Base-by-base conservation (phyloP, 305 asterid species). In the Caryopteris hybrid region DNA sequence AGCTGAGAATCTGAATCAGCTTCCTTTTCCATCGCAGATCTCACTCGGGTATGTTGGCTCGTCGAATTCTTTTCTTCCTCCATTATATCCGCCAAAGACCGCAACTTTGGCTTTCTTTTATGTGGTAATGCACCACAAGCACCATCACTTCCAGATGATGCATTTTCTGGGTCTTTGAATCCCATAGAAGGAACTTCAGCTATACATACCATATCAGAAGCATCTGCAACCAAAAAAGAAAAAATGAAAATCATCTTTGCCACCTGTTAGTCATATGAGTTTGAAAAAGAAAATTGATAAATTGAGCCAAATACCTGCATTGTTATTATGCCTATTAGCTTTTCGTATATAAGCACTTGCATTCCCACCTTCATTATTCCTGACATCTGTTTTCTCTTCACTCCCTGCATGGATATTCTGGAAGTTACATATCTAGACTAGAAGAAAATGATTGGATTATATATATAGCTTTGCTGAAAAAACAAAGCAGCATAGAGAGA, bases 31-130 rank as follows among this genome's bases (percentile, higher is more conserved):
- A n/a, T n/a, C n/a, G n/a, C n/a, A n/a, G n/a, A n/a, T n/a, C n/a
- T n/a, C n/a, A n/a, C n/a, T n/a, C n/a, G n/a, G n/a, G n/a, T n/a
- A 65, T 45, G 33, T 52, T 47, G 75, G 42, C 47, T 29, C 10
- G 45, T 17, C 22, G 80, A 64, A 22, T 52, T 70, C 70, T 39
- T 76, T 67, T 76, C 74, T 22, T 57, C 77, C 56, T 47, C 77
- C 79, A 85, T 61, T 66, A 85, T 85, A 78, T 85, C 90, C 14
- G 86, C 84, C 74, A 85, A 72, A 68, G 75, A 82, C 27, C 90
- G 90, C 68, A 82, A 46, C 72, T 85, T 85, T 18, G 72, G 83
- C 50, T 78, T 82, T 70, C 84, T 71, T 67, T 48, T 74, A 34
- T 55, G 60, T 3, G 80, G 80, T 25, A 72, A 7, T 31, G 47